Evolutionary conservation across 1,139 yeast genomes (phyloP), one percentile per base, ranked within the genome.

Genomic region (Debaryomycetaceae sp.): DNA sequence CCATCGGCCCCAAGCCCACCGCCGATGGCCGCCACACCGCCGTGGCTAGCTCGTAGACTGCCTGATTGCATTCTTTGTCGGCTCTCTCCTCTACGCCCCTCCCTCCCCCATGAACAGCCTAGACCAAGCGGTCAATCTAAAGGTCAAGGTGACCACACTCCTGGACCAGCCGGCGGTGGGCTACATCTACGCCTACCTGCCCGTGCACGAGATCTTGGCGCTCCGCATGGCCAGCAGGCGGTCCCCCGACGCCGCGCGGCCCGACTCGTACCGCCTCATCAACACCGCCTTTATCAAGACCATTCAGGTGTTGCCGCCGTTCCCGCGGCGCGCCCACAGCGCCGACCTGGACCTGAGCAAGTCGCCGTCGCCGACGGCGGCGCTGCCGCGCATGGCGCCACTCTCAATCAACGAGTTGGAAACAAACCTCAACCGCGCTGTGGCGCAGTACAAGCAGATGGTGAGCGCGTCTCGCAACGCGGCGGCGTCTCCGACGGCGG

Each of bases 151-250:
- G 31, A 71, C 74, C 5, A 82, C 83, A 28, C 59, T 71, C 8
- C 58, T 78, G 30, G 88, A 80, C 46, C 68, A 70, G 28, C 61
- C 64, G 8, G 64, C 77, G 34, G 62, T 63, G 9, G 94, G 93
- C 2, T 60, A 69, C 24, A 69, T 83, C 21, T 80, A 77, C 51
- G 71, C 86, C 6, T 78, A 71, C 50, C 75, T 62, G 4, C 39
- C 56, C 7, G 45, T 48, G 8, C 50, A 55, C 34, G 54, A 49
- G 29, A 44, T 58, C 9, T 34, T 53, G 30, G 44, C 45, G 2
- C 41, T 51, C 42, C 53, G 38, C 38, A 45, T 39, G 39, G 40
- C 46, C 40, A 44, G 37, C 38, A 39, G 39, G 44, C 29, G 30
- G 14, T 48, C 40, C 30, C 40, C 34, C 45, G 53, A 30, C 43